phyloP scores from a whole-genome alignment of 495 filamentous ascomycete species.

The Trichoderma erinaceum region DNA sequence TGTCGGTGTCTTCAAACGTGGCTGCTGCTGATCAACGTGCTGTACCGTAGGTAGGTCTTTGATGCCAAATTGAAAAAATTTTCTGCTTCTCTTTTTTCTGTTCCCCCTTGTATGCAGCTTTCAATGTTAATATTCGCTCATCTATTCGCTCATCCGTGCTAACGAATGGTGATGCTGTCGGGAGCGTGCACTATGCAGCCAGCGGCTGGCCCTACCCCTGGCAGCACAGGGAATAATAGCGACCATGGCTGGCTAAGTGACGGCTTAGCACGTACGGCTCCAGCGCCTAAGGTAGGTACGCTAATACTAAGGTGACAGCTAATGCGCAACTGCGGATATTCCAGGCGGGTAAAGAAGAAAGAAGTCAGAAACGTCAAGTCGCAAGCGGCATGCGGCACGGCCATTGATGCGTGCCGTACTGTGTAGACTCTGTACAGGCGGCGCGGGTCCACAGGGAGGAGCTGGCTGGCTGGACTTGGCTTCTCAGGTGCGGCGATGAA shows the following conservation, averaged over 20 bases:
- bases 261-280: background rate
- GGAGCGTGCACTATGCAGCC: background rate
- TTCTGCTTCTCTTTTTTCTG: background rate
- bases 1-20: background rate
- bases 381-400: background rate
- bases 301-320: too few species aligned
- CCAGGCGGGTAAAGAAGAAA: background rate
- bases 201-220: background rate
- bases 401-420: background rate
- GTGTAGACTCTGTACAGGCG: too few species aligned
- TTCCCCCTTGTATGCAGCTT: background rate
- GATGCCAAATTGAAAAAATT: background rate
- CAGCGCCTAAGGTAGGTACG: background rate
- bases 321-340: background rate
- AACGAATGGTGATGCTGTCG: background rate
- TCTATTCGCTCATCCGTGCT: slow-evolving; percentile 5
- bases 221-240: background rate
- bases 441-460: background rate
- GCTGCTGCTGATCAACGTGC: slow-evolving; percentile 6
- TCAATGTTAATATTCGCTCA: background rate
- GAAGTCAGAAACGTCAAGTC: background rate
- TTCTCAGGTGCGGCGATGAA: background rate
- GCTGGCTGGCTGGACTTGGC: background rate
- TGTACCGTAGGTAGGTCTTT: background rate
- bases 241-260: background rate